Conservation (phyloP, 2,329 filamentous ascomycete species). For the Didymella pomorum region DNA sequence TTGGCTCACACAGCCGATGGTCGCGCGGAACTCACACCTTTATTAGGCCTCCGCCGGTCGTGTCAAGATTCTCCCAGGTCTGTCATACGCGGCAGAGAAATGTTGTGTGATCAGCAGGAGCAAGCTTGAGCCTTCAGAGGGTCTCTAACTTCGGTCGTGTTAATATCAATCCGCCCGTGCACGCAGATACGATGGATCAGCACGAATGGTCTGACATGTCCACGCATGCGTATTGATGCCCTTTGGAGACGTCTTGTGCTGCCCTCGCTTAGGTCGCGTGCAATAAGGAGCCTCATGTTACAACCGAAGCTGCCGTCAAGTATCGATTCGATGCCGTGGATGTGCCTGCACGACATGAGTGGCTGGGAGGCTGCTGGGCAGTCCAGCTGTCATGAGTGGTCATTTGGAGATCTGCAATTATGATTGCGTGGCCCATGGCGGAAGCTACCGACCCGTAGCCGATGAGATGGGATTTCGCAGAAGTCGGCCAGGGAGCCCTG, state of each 20-base stretch:
- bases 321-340: slow-evolving; percentile 35
- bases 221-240: slow-evolving; percentile 8
- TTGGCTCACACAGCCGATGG: slow-evolving; percentile 26
- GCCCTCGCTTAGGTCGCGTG: slow-evolving; percentile 28
- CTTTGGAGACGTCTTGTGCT: slow-evolving; percentile 17
- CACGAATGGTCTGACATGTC: slow-evolving; percentile 23
- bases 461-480: slow-evolving; percentile 21
- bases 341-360: slow-evolving; percentile 17
- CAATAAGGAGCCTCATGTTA: slow-evolving; percentile 15
- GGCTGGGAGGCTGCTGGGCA: neutral
- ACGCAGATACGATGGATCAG: slow-evolving; percentile 22
- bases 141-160: slow-evolving; percentile 21
- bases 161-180: slow-evolving; percentile 33
- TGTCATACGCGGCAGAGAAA: slow-evolving; percentile 22
- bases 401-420: slow-evolving; percentile 27
- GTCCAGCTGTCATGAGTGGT: slow-evolving; percentile 13
- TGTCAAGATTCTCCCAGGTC: slow-evolving; percentile 27
- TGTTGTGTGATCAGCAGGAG: slow-evolving; percentile 24
- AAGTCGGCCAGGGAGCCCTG: slow-evolving; percentile 4
- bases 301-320: slow-evolving; percentile 20
- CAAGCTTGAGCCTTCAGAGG: slow-evolving; percentile 21
- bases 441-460: slow-evolving; percentile 32
- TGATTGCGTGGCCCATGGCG: slow-evolving; percentile 37
- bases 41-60: slow-evolving; percentile 26
- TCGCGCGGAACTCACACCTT: slow-evolving; percentile 30